Conservation (phyloP, 177 flowering plant genomes). For the Vitis hybrid region DNA sequence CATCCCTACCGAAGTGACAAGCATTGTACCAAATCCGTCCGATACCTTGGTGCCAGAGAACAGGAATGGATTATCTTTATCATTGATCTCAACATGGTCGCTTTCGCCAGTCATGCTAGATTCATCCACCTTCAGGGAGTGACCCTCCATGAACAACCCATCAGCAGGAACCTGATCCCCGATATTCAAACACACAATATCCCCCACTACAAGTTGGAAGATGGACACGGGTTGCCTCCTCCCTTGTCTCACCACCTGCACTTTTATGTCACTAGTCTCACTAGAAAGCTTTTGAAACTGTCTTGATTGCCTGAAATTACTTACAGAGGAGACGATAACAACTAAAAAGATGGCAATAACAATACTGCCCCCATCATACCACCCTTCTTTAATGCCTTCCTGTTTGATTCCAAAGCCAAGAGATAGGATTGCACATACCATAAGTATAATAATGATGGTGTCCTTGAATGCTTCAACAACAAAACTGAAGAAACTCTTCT, state of each 20-base stretch:
- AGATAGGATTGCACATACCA: conserved; percentile 40
- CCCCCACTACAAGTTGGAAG: conserved; percentile 40
- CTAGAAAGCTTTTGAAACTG: conserved; percentile 33
- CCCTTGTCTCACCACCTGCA: conserved; percentile 31
- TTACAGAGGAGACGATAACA: conserved; percentile 24
- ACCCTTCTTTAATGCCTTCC: conserved; percentile 37
- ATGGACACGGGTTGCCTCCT: conserved; percentile 24
- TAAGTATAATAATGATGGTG: conserved; percentile 37
- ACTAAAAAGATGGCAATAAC: conserved; percentile 32
- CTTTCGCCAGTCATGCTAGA: conserved; percentile 47
- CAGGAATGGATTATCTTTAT: conserved; percentile 22
- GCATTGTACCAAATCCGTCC: conserved; percentile 31
- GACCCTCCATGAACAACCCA: conserved; percentile 26
- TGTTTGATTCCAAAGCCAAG: conserved; percentile 40
- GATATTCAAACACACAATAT: conserved; percentile 27
- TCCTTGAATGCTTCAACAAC: conserved; percentile 42
- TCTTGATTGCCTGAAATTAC: conserved; percentile 26
- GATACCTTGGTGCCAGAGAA: conserved; percentile 34
- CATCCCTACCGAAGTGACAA: conserved; percentile 39
- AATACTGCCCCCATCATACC: conserved; percentile 57
- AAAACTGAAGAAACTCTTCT: conserved; percentile 30
- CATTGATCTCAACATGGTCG: conserved; percentile 28
- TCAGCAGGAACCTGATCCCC: conserved; percentile 44
- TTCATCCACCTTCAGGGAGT: conserved; percentile 33
- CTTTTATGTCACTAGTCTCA: conserved; percentile 22